Evolutionary conservation across 768 basidiomycete species (phyloP), one percentile per base, ranked within the genome.

Genomic region (Cubamyces lactineus): DNA sequence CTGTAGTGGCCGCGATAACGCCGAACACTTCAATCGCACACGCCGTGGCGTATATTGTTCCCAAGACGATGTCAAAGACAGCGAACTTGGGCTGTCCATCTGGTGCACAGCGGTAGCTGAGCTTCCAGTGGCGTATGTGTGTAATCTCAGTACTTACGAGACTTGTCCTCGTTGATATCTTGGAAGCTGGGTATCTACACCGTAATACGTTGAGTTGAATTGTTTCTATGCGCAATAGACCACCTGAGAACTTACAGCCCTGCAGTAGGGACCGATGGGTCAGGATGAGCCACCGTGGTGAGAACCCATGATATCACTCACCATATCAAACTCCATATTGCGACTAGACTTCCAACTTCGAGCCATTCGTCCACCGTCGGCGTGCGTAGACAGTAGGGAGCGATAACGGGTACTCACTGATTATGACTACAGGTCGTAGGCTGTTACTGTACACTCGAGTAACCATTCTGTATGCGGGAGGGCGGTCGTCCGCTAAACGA

Each of bases 241-340:
- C 19, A 6, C 0, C 17, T n/a, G 26, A 17, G n/a, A 9, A 57
- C 59, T 61, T 38, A 64, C 63, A 59, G 49, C 47, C 60, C 57
- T 34, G 59, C 58, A 39, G 53, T 62, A 41, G 13, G 51, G 34
- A 28, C 15, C 56, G 72, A 79, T 77, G 41, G 69, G 72, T 53
- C 78, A 78, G 28, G 9, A 34, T 65, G 17, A 69, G 49, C 59
- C 39, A 16, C 55, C 46, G 21, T 34, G 53, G 28, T 17, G 54
- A 5, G 23, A 43, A 21, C 24, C 8, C 54, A 5, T 9, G 50
- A 38, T 15, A 16, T 8, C 0, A 80, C 89, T 74, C 71, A 91
- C 90, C 82, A 82, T 61, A 84, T 73, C 9, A 92, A 73, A 23
- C 82, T 68, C 86, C 88, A 92, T 16, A 91, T 57, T 6, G 80